Evolutionary conservation across 768 basidiomycete species (phyloP).

Genomic region (Antrodiella citrinella): DNA sequence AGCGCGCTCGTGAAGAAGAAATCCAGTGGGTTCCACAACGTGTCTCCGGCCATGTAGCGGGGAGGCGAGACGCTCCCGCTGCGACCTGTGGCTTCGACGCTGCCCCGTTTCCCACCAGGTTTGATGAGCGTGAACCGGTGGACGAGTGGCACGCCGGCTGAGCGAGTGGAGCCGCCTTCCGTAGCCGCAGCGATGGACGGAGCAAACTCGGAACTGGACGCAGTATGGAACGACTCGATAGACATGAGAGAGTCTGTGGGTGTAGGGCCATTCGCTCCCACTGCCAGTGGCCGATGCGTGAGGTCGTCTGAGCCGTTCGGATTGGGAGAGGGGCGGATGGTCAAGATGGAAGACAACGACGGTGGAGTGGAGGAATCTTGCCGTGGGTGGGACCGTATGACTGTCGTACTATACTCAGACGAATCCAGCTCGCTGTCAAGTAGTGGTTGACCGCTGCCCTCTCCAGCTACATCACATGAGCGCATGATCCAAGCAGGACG

Average conservation of each 20-base stretch:
- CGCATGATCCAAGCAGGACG: neutral
- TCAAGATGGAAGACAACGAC: conserved; percentile 66
- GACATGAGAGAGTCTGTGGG: conserved; percentile 41
- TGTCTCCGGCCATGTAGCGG: conserved; percentile 19
- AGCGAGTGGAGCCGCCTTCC: conserved; percentile 62
- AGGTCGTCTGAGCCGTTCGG: conserved; percentile 35
- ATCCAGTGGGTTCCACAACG: conserved; percentile 70
- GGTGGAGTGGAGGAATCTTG: conserved; percentile 29
- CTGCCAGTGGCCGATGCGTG: conserved; percentile 32
- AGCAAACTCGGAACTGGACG: conserved; percentile 31
- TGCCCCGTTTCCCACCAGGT: conserved; percentile 55
- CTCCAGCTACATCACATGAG: conserved; percentile 21
- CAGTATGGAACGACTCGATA: conserved; percentile 60
- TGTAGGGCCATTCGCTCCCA: conserved; percentile 18
- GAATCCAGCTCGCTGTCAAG: conserved; percentile 37
- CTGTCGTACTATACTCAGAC: conserved; percentile 66
- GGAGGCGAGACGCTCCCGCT: conserved; percentile 30
- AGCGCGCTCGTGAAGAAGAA: conserved; percentile 70
- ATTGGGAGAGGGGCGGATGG: conserved; percentile 50
- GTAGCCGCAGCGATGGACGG: conserved; percentile 59
- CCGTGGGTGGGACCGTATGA: conserved; percentile 45
- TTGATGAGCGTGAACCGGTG: conserved; percentile 86
- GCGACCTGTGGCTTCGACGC: conserved; percentile 3
- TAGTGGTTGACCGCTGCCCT: conserved; percentile 47
- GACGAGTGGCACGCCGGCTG: conserved; percentile 43